These are phyloP conservation scores for Rhinocladiella similis DNA, from an alignment of 2,329 filamentous ascomycete species.

Conservation along the genomic window DNA sequence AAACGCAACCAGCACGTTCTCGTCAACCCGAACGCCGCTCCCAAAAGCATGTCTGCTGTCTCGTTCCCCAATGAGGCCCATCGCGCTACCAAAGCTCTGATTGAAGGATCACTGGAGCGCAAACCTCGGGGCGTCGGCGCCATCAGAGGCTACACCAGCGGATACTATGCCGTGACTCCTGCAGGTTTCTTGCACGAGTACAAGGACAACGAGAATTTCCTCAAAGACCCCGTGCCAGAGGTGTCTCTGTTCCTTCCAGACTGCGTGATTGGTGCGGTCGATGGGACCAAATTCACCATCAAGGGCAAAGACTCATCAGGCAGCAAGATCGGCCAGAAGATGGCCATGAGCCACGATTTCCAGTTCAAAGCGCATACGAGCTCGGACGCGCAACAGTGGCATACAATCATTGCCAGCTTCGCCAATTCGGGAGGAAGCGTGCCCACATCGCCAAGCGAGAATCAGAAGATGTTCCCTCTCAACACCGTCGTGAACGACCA, in stretches of 20 bases:
- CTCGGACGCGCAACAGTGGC: slow-evolving; percentile 82
- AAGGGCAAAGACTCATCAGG: slow-evolving; percentile 92
- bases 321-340: slow-evolving; percentile 73
- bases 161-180: slow-evolving; percentile 88
- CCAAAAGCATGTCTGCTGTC: slow-evolving; percentile 72
- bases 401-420: slow-evolving; percentile 60
- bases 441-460: slow-evolving; percentile 25
- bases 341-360: slow-evolving; percentile 77
- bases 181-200: slow-evolving; percentile 92
- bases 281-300: slow-evolving; percentile 84
- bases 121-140: slow-evolving; percentile 84
- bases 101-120: slow-evolving; percentile 85
- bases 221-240: slow-evolving; percentile 76
- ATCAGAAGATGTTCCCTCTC: slow-evolving; percentile 23
- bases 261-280: slow-evolving; percentile 70
- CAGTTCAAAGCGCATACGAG: slow-evolving; percentile 84
- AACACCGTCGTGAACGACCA: slow-evolving; percentile 17
- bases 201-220: slow-evolving; percentile 80
- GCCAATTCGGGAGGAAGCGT: slow-evolving; percentile 18
- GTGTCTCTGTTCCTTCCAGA: slow-evolving; percentile 90
- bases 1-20: slow-evolving; percentile 69
- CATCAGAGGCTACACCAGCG: slow-evolving; percentile 71
- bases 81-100: slow-evolving; percentile 72
- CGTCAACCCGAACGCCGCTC: slow-evolving; percentile 73
- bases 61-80: slow-evolving; percentile 89